Evolutionary conservation across 305 asterid genomes (phyloP).

Genomic region (Fraxinus platypoda): DNA sequence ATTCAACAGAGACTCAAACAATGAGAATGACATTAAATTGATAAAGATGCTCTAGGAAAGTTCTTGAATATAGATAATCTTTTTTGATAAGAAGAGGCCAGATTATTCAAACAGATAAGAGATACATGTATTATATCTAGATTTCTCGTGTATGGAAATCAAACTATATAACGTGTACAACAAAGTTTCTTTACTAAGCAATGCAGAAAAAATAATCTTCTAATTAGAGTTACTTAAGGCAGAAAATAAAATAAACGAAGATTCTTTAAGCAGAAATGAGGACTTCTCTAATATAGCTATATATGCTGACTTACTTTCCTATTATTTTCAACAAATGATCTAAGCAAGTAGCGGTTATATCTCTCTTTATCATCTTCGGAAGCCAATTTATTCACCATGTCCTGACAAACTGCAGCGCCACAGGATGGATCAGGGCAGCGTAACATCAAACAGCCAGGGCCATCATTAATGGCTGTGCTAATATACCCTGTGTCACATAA

Average conservation of each 20-base stretch:
- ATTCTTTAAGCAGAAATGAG: neutral
- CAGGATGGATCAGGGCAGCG: slow-evolving; percentile 86
- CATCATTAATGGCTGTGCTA: slow-evolving; percentile 64
- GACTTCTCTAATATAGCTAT: slow-evolving; percentile 17
- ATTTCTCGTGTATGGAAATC: neutral
- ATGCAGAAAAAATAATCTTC: neutral
- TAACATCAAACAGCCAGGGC: slow-evolving; percentile 73
- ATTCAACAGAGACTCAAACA: slow-evolving; percentile 20
- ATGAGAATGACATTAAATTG: neutral
- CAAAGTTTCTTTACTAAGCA: neutral
- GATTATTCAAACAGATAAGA: neutral
- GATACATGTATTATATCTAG: neutral
- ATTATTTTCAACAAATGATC: slow-evolving; percentile 74
- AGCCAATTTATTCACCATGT: slow-evolving; percentile 64
- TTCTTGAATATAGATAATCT: slow-evolving; percentile 4
- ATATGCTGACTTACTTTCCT: slow-evolving; percentile 49
- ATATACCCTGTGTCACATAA: slow-evolving; percentile 54
- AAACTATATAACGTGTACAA: neutral
- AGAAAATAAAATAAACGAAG: neutral
- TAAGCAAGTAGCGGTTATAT: slow-evolving; percentile 51
- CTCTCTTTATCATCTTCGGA: slow-evolving; percentile 49
- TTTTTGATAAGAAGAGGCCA: slow-evolving; percentile 1
- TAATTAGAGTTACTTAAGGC: neutral
- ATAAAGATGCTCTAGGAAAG: neutral
- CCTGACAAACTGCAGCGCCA: slow-evolving; percentile 65